A percentile compares a stretch with the other conserved stretches of the same genome.
Conservation (phyloP, 225 moss, liverwort and hornwort species). For the Bryum argenteum region DNA sequence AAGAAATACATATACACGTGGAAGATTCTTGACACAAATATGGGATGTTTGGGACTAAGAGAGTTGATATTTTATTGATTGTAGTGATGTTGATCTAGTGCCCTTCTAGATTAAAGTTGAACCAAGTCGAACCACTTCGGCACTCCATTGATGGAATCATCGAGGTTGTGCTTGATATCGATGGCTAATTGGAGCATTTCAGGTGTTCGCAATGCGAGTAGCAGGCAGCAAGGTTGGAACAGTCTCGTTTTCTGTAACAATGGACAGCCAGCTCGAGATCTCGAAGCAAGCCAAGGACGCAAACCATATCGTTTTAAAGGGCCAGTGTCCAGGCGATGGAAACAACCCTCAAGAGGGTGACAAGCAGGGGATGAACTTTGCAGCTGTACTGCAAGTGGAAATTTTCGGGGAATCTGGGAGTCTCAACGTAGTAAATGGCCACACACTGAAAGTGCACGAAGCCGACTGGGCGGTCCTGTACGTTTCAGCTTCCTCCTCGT, state of each 20-base stretch:
- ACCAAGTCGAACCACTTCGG: background rate
- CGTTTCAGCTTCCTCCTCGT: constrained; percentile 74
- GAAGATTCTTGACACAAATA: too few relatives aligned
- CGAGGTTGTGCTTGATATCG: constrained; percentile 7
- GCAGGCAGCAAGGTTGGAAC: constrained; percentile 64
- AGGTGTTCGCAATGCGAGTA: constrained; percentile 78
- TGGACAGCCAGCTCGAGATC: constrained; percentile 67
- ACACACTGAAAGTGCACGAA: constrained; percentile 59
- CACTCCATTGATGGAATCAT: background rate
- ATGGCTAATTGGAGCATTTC: constrained; percentile 34
- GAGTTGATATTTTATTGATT: too few relatives aligned
- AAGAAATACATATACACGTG: too few relatives aligned
- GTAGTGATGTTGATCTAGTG: background rate
- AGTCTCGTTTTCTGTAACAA: constrained; percentile 62
- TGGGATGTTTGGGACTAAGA: too few relatives aligned
- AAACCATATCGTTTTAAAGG: constrained; percentile 64
- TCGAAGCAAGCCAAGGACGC: constrained; percentile 47
- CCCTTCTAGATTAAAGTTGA: background rate
- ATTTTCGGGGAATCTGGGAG: constrained; percentile 49
- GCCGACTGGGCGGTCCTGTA: constrained; percentile 82
- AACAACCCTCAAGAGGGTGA: constrained; percentile 31
- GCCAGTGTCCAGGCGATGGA: constrained; percentile 70
- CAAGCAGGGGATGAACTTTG: constrained; percentile 72
- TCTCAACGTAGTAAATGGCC: constrained; percentile 52
- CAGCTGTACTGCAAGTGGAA: constrained; percentile 69